These are phyloP conservation scores for Amaranthus tricolor DNA, from an alignment of 179 eudicot genomes.

Conservation along the genomic window DNA sequence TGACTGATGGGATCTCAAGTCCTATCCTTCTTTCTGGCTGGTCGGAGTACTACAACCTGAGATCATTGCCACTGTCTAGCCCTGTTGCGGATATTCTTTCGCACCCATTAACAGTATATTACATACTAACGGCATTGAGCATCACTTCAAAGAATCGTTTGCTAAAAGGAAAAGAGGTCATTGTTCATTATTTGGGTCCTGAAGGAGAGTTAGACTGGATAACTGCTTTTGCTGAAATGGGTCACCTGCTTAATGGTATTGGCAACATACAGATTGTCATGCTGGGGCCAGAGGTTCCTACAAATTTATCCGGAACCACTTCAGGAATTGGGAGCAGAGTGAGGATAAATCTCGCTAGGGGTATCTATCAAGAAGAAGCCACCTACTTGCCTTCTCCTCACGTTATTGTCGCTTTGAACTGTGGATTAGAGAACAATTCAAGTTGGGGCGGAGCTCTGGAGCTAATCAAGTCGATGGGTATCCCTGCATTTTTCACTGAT, in stretches of 20 bases:
- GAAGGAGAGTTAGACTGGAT: slow-evolving; percentile 56
- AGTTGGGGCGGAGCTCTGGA: slow-evolving; percentile 44
- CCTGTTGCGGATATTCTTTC: slow-evolving; percentile 53
- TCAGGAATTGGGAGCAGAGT: slow-evolving; percentile 42
- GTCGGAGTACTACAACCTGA: slow-evolving; percentile 52
- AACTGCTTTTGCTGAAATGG: slow-evolving; percentile 52
- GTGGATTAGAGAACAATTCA: slow-evolving; percentile 32
- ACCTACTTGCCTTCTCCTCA: slow-evolving; percentile 38
- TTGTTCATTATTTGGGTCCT: slow-evolving; percentile 52
- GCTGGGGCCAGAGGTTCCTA: slow-evolving; percentile 52
- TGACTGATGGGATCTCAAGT: slow-evolving; percentile 36
- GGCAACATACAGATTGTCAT: slow-evolving; percentile 49
- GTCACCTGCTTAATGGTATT: slow-evolving; percentile 43
- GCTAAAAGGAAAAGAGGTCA: slow-evolving; percentile 53
- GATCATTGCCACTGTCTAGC: slow-evolving; percentile 51
- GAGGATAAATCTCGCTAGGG: slow-evolving; percentile 45
- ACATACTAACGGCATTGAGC: slow-evolving; percentile 43
- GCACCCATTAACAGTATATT: slow-evolving; percentile 47
- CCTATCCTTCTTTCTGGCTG: slow-evolving; percentile 51
- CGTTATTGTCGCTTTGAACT: slow-evolving; percentile 44
- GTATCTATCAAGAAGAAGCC: slow-evolving; percentile 54
- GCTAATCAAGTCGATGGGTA: slow-evolving; percentile 33
- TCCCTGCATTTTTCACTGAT: slow-evolving; percentile 41
- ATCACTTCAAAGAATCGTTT: slow-evolving; percentile 39
- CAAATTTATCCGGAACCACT: slow-evolving; percentile 43